Percentiles rank a stretch among this genome's conserved stretches.
Conservation (phyloP, 306 rosid genomes). For the Casuarina glauca region DNA sequence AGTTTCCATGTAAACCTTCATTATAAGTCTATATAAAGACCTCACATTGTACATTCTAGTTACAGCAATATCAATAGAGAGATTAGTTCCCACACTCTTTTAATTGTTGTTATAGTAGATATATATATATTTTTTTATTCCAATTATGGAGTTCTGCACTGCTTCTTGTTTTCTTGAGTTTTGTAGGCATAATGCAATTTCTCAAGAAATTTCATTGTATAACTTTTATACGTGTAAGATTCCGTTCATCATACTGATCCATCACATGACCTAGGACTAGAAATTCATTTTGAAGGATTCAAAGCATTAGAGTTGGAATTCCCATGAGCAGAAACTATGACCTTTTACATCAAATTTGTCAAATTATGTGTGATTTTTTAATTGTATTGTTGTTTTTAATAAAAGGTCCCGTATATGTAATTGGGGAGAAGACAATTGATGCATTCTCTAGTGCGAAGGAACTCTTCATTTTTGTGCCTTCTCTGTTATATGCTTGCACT, state of each 20-base stretch:
- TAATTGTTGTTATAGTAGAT: no score
- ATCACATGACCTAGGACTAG: slow-evolving; percentile 79
- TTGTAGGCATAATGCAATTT: slow-evolving; percentile 11
- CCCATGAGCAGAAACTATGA: slow-evolving; percentile 70
- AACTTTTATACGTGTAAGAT: slow-evolving; percentile 57
- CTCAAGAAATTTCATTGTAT: background rate
- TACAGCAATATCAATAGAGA: no score
- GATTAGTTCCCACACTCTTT: no score
- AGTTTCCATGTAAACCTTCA: no score
- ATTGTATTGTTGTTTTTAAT: slow-evolving; percentile 31
- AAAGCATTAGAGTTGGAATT: slow-evolving; percentile 61
- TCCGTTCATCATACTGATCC: slow-evolving; percentile 84
- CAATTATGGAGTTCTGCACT: slow-evolving; percentile 5
- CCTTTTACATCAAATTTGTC: slow-evolving; percentile 48
- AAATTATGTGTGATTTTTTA: slow-evolving; percentile 13
- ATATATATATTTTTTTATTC: background rate
- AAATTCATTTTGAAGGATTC: slow-evolving; percentile 67
- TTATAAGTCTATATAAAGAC: no score
- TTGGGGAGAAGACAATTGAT: slow-evolving; percentile 81
- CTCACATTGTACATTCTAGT: no score
- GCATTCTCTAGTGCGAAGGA: slow-evolving; percentile 87
- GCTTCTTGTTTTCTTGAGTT: slow-evolving; percentile 2
- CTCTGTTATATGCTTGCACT: slow-evolving; percentile 80
- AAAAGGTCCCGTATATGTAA: slow-evolving; percentile 64
- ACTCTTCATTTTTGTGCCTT: slow-evolving; percentile 68